phyloP scores from a whole-genome alignment of 768 basidiomycete species.

The Amanita phalloides region DNA sequence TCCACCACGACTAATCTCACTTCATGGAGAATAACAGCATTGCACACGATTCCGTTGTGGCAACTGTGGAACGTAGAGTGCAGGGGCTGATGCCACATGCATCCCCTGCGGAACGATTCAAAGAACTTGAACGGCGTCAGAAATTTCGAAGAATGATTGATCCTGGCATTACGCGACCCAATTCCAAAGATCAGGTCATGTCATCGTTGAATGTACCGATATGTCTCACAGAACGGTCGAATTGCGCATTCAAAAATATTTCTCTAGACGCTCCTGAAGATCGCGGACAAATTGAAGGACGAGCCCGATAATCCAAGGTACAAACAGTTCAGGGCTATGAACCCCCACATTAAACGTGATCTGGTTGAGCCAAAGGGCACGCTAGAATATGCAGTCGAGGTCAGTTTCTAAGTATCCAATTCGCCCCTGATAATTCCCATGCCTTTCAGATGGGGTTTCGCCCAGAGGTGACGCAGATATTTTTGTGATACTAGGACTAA shows the following conservation, averaged over 20 bases:
- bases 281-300: conserved; percentile 64
- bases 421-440: conserved; percentile 6
- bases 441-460: conserved; percentile 59
- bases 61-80: conserved; percentile 34
- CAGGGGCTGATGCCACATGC: conserved; percentile 20
- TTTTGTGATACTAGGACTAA: background rate
- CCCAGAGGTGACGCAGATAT: conserved; percentile 31
- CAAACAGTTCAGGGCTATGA: conserved; percentile 68
- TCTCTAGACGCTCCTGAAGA: conserved; percentile 48
- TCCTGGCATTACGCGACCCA: conserved; percentile 67
- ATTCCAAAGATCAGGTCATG: conserved; percentile 47
- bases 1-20: background rate
- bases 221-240: conserved; percentile 8
- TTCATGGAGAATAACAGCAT: conserved; percentile 5
- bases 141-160: conserved; percentile 68
- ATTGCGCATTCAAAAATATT: conserved; percentile 5
- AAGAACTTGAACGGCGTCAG: conserved; percentile 59
- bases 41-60: conserved; percentile 24
- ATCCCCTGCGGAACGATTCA: conserved; percentile 26
- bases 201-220: conserved; percentile 52
- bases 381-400: conserved; percentile 72
- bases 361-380: conserved; percentile 66
- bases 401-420: conserved; percentile 21
- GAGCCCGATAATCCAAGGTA: conserved; percentile 69
- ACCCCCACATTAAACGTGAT: conserved; percentile 50